A percentile compares a stretch with the other conserved stretches of the same genome.
phyloP scores from a whole-genome alignment of 2,329 filamentous ascomycete genomes.

The Pseudogymnoascus verrucosus region DNA sequence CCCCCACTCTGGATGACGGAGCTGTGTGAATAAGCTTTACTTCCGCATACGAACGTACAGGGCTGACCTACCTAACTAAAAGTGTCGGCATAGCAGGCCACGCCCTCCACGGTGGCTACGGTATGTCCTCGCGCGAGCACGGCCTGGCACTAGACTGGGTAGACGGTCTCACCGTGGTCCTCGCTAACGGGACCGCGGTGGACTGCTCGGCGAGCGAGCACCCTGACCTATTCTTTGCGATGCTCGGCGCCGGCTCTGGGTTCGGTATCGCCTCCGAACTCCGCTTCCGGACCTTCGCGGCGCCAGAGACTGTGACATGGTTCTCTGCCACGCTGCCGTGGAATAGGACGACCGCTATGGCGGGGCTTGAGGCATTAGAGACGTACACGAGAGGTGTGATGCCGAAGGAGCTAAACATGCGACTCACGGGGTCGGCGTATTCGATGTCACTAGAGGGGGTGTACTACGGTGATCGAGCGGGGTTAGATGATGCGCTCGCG shows the following conservation, averaged over 20 bases:
- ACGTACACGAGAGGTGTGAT: no score
- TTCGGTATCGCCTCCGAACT: not conserved
- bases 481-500: not conserved
- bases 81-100: conserved; percentile 37
- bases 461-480: not conserved
- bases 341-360: no score
- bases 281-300: not conserved
- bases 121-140: conserved; percentile 36
- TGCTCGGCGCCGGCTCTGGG: not conserved
- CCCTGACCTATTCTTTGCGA: conserved; percentile 23
- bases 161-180: conserved; percentile 35
- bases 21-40: no score
- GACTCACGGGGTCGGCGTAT: not conserved
- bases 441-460: not conserved
- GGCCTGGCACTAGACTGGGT: conserved; percentile 42
- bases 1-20: no score
- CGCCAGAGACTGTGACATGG: no score
- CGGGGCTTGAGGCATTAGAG: no score
- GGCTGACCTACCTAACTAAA: no score
- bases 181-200: conserved; percentile 23
- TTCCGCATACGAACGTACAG: no score
- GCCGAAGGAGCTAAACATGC: no score
- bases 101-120: conserved; percentile 36
- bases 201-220: conserved; percentile 14
- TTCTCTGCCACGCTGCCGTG: no score